Conservation (phyloP, 495 filamentous ascomycete species). For the Aspergillus heteromorphus region DNA sequence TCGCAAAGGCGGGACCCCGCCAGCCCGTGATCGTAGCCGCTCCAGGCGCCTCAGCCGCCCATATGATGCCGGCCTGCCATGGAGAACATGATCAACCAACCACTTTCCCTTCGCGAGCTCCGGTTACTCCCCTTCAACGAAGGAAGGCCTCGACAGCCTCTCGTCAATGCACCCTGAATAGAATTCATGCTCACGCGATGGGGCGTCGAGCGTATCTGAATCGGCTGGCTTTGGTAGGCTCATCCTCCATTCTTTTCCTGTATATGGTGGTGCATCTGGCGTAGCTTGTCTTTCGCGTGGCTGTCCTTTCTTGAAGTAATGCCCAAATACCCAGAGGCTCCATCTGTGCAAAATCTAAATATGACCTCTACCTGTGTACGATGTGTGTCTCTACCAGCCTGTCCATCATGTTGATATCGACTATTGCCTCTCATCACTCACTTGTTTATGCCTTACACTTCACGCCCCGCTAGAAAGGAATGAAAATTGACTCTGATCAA, state of each 20-base stretch:
- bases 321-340: not conserved
- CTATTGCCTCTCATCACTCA: not conserved
- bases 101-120: not conserved
- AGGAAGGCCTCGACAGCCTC: not conserved
- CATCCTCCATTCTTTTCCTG: not conserved
- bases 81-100: not conserved
- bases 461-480: not conserved
- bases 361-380: too few species aligned
- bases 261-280: not conserved
- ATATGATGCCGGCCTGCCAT: not conserved
- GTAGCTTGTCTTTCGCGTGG: not conserved
- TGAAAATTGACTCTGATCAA: slow-evolving; percentile 28
- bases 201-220: slow-evolving; percentile 48
- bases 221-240: slow-evolving; percentile 49
- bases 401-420: not conserved
- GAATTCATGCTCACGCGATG: slow-evolving; percentile 25
- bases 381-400: not conserved
- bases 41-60: slow-evolving; percentile 15
- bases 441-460: not conserved
- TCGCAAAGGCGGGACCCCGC: slow-evolving; percentile 21
- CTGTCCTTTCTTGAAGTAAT: not conserved
- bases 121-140: not conserved
- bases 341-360: too few species aligned
- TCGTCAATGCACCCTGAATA: not conserved
- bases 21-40: slow-evolving; percentile 23